Evolutionary conservation across 2,329 filamentous ascomycete genomes (phyloP), one percentile per base, ranked within the genome.

Genomic region (Thelonectria discophora): DNA sequence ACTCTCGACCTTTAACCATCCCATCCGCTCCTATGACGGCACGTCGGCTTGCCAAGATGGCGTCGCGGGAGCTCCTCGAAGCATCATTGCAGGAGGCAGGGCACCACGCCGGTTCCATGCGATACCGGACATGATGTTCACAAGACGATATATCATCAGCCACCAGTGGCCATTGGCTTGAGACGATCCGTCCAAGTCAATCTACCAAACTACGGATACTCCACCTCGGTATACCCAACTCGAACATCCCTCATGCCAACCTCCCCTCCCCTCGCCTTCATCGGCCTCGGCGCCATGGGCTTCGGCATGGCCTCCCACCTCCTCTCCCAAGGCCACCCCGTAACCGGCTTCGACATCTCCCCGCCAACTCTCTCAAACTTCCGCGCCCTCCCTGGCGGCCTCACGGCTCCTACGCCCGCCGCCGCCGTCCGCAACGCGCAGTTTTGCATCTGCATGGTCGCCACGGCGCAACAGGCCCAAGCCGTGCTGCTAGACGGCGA

Each of bases 241-340:
- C 39, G 9, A 20, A 20, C 9, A 37, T 58, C 24, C 24, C 20
- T 17, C 12, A 61, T n/a, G 55, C 7, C 7, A 21, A 27, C 58
- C n/a, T 64, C 64, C 11, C 24, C 55, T 1, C 58, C 58, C 8
- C 55, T 65, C 46, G 62, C 59, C 15, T 66, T 66, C n/a, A 63
- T 65, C 12, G 65, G 60, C 30, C 60, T 66, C 1, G 65, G 65
- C 48, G 65, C 65, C 52, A 66, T 66, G 65, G 65, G 65, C 50
- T 65, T 65, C 9, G 65, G 65, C 37, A 66, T 65, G 65, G 65
- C 65, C 20, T 56, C 56, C 3, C 54, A 65, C 0, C 57, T 66
- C 2, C 39, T 66, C 39, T 61, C 51, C 8, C 42, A 61, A 48
- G 63, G 65, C 32, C 63, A 58, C 30, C 34, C 60, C 10, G 60